phyloP scores from a whole-genome alignment of 1,284 basidiomycete species.

The Ceratobasidium sp. region DNA sequence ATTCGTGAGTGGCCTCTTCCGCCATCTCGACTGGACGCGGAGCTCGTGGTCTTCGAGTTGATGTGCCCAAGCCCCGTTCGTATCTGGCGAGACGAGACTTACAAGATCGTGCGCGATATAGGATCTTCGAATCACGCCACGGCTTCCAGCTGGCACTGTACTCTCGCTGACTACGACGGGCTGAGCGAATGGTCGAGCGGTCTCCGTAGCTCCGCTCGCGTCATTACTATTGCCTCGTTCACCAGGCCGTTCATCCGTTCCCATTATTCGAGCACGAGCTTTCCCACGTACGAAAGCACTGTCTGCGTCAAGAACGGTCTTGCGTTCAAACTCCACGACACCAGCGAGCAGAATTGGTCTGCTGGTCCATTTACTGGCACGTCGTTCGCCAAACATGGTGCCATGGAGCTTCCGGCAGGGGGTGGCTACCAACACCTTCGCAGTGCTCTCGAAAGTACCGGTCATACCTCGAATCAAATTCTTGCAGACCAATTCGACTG shows the following conservation, averaged over 20 bases:
- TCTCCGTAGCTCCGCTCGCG: background rate
- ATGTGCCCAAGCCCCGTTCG: constrained; percentile 56
- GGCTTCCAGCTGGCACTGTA: background rate
- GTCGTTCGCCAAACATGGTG: constrained; percentile 51
- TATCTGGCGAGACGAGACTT: constrained; percentile 60
- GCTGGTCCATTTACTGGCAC: constrained; percentile 42
- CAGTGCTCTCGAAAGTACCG: constrained; percentile 54
- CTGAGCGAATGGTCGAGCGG: background rate
- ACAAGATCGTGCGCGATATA: constrained; percentile 49
- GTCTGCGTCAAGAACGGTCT: constrained; percentile 56
- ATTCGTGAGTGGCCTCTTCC: constrained; percentile 66
- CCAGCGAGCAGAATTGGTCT: constrained; percentile 40
- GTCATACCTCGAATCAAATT: constrained; percentile 59
- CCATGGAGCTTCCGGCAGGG: constrained; percentile 49
- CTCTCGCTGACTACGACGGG: background rate
- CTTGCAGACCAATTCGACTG: constrained; percentile 59
- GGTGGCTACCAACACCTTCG: constrained; percentile 57
- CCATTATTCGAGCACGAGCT: constrained; percentile 53
- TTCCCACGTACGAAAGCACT: constrained; percentile 50
- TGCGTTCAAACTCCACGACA: constrained; percentile 48
- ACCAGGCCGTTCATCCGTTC: constrained; percentile 57
- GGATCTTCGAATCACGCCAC: background rate
- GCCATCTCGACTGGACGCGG: constrained; percentile 45
- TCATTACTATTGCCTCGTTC: constrained; percentile 56
- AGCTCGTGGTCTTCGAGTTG: constrained; percentile 60